Evolutionary conservation across 495 filamentous ascomycete species (phyloP), one percentile per base, ranked within the genome.

Genomic region (Podospora appendiculata): DNA sequence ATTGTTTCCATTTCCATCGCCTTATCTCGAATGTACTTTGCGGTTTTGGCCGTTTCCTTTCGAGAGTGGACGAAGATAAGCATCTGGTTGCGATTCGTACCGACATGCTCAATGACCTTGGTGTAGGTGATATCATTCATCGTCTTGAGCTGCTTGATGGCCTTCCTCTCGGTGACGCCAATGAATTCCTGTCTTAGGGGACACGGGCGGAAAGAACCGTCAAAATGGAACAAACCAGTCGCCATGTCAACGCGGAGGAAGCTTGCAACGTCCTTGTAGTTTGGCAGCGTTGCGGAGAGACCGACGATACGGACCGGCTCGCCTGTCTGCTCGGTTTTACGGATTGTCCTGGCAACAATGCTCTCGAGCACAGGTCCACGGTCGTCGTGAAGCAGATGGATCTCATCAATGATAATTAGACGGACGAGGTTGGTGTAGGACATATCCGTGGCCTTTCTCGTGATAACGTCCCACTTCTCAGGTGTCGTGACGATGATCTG

Each of bases 61-160:
- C 93, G 75, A 19, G 93, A 99, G 63, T 99, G 93, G 16, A 97
- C 93, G 59, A 99, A 99, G 46, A 99, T 92, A 41, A 99, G 81
- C 90, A 99, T 96, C 69, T 99, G 93, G 59, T 95, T 90, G 51
- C 84, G 80, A 53, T 92, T 85, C 47, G 83, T 80, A 1, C 91
- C 92, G 19, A 96, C 93, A 61, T 98, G 93, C 66, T 99, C 93
- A 54, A 99, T 79, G 16, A 97, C 91, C 65, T 99, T 99, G 43
- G 84, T 94, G 66, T 99, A 97, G 47, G 89, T 95, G 38, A 99
- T 90, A 60, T 99, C 93, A 55, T 99, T 99, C 93, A 99, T 99
- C 0, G 87, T 94, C 78, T 96, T 95, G 45, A 99, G 75, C 70
- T 99, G 93, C 71, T 96, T 99, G 73, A 97, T 99, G 14, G 93